A percentile compares a stretch with the other conserved stretches of the same genome.
These are phyloP conservation scores for Trichoderma parareesei DNA, from an alignment of 495 filamentous ascomycete genomes.

Conservation along the genomic window DNA sequence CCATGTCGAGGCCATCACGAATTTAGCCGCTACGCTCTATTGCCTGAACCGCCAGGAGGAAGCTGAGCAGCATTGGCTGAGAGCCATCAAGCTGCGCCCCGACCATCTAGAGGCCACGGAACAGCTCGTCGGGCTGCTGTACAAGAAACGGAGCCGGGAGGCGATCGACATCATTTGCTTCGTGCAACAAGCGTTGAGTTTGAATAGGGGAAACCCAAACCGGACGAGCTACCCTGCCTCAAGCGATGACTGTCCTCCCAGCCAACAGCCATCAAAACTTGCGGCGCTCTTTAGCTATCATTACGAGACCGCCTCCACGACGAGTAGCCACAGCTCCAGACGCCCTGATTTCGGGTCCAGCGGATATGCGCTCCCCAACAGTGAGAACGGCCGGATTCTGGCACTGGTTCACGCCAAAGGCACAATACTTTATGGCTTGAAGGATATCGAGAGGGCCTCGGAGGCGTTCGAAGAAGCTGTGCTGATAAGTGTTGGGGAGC, in stretches of 20 bases:
- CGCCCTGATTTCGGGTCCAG: slow-evolving; percentile 45
- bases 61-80: slow-evolving; percentile 78
- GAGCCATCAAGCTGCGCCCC: slow-evolving; percentile 72
- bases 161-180: slow-evolving; percentile 85
- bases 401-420: slow-evolving; percentile 93
- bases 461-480: slow-evolving; percentile 94
- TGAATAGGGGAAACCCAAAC: slow-evolving; percentile 20
- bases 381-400: slow-evolving; percentile 89
- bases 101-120: slow-evolving; percentile 96
- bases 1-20: slow-evolving; percentile 92
- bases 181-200: slow-evolving; percentile 68
- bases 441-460: slow-evolving; percentile 75
- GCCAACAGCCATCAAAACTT: not conserved
- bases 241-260: not conserved
- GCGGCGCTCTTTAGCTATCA: not conserved
- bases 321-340: not conserved
- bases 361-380: slow-evolving; percentile 76
- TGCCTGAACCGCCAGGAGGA: slow-evolving; percentile 76
- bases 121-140: slow-evolving; percentile 84
- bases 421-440: slow-evolving; percentile 92
- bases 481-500: slow-evolving; percentile 71
- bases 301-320: not conserved
- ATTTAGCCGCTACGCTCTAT: slow-evolving; percentile 81
- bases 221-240: not conserved
- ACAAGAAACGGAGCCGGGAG: slow-evolving; percentile 73